These are phyloP conservation scores for Alternaria atra DNA, from an alignment of 2,329 filamentous ascomycete species.

Conservation along the genomic window DNA sequence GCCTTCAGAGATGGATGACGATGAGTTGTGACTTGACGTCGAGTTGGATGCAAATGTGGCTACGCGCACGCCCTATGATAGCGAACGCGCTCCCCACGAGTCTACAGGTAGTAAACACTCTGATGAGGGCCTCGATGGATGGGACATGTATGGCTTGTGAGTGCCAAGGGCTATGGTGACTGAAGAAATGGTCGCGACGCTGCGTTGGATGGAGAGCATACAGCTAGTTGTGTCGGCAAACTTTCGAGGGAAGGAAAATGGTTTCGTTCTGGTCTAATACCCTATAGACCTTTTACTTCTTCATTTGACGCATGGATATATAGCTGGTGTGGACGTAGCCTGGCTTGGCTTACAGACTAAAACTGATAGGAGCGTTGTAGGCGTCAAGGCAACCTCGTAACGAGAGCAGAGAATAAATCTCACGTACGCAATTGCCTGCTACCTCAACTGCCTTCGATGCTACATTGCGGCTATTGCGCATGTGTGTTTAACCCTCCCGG, in stretches of 20 bases:
- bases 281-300: constrained; percentile 34
- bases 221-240: constrained; percentile 21
- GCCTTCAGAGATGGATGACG: constrained; percentile 90
- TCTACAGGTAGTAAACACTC: constrained; percentile 22
- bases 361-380: constrained; percentile 40
- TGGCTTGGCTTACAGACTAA: constrained; percentile 37
- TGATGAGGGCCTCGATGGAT: constrained; percentile 63
- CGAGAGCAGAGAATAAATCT: constrained; percentile 32
- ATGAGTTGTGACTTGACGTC: constrained; percentile 79
- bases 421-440: constrained; percentile 19
- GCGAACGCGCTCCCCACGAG: constrained; percentile 16
- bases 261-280: constrained; percentile 37
- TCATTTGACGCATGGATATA: constrained; percentile 33
- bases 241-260: constrained; percentile 17
- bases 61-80: constrained; percentile 51
- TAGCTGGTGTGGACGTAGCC: constrained; percentile 32
- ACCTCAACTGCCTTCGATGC: constrained; percentile 3
- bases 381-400: constrained; percentile 35
- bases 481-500: constrained; percentile 11
- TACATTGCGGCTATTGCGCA: constrained; percentile 12
- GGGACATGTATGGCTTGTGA: constrained; percentile 70
- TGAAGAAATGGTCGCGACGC: constrained; percentile 14
- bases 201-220: constrained; percentile 23
- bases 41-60: constrained; percentile 50
- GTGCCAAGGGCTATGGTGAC: constrained; percentile 13